A percentile compares a stretch with the other conserved stretches of the same genome.
phyloP scores from a whole-genome alignment of 495 filamentous ascomycete genomes.

The Astrothelium subdiscretum region DNA sequence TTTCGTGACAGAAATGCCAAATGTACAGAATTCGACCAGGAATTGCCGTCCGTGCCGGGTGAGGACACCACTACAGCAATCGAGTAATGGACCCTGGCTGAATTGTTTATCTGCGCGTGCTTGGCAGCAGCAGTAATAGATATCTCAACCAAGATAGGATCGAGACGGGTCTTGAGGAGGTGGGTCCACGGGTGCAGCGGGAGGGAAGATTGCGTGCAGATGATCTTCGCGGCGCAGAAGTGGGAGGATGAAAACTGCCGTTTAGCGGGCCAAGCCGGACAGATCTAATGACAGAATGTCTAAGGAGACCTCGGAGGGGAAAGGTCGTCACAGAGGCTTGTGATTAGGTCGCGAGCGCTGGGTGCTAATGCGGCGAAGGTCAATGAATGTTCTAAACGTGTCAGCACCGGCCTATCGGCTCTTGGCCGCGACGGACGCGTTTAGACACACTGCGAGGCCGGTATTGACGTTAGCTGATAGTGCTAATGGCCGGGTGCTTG shows the following conservation, averaged over 20 bases:
- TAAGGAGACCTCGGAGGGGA: constrained; percentile 26
- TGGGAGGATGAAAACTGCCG: constrained; percentile 22
- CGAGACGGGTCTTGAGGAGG: not conserved
- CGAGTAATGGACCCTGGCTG: not conserved
- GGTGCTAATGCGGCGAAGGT: not conserved
- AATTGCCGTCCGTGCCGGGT: not conserved
- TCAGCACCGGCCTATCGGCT: not conserved
- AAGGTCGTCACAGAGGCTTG: constrained; percentile 21
- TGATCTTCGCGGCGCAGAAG: constrained; percentile 37
- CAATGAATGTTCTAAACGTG: not conserved
- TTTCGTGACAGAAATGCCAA: constrained; percentile 8
- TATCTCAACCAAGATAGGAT: constrained; percentile 3
- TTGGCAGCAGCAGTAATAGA: not conserved
- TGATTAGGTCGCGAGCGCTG: constrained; percentile 13
- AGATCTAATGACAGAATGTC: constrained; percentile 44
- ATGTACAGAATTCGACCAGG: not conserved
- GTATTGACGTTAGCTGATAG: not conserved
- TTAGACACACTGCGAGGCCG: not conserved
- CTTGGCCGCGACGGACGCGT: not conserved
- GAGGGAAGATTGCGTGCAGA: constrained; percentile 42
- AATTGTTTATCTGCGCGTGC: not conserved
- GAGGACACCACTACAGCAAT: not conserved
- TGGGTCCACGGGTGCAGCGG: constrained; percentile 1
- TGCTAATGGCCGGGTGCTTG: not conserved
- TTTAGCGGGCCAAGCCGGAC: constrained; percentile 34